Base-by-base conservation (phyloP, 495 filamentous ascomycete species). In the Aspergillus asperescens region DNA sequence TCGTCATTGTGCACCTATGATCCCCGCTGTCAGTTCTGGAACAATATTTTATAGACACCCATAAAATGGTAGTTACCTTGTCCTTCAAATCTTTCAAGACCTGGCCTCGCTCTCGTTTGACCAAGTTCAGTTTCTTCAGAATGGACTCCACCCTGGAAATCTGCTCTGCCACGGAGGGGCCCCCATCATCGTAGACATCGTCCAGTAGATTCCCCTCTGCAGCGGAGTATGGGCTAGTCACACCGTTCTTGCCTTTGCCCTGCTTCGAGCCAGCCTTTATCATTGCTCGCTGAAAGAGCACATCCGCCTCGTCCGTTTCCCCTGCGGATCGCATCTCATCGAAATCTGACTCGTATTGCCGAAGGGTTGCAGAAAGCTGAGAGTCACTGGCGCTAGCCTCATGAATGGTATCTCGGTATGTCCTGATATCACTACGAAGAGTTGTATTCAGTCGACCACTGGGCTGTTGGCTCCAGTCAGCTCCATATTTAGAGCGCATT, bases 401-500 rank as follows among this genome's bases (percentile, higher is more conserved):
- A 35, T 94, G 89, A 46, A 96, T 76, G 3, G 93, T 92, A 52
- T 88, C 87, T 35, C 83, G 78, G 58, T 97, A 96, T 60, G 85
- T 88, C 42, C 84, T 77, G 45, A 96, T 83, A 64, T 98, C 94
- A 41, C 81, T 84, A 45, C 90, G 79, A 25, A 98, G 76, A 0
- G 91, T 97, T 2, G 84, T 82, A 4, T 91, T 98, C 19, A 98
- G 78, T 55, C 89, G 77, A 27, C 85, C 86, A 62, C 90, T 96
- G 19, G 94, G 94, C 60, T 97, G 93, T 65, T 98, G 93, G 16
- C 88, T 96, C 93, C 93, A 98, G 39, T 96, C 93, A 9, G 75
- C 79, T 25, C 93, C 91, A 65, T 96, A 96, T 68, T 98, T 98
- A 2, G 90, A 94, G 44, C 93, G 82, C 93, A 98, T 98, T 75